Base-by-base conservation (phyloP, 768 basidiomycete genomes). In the Gloeopeniophorella convolvens region DNA sequence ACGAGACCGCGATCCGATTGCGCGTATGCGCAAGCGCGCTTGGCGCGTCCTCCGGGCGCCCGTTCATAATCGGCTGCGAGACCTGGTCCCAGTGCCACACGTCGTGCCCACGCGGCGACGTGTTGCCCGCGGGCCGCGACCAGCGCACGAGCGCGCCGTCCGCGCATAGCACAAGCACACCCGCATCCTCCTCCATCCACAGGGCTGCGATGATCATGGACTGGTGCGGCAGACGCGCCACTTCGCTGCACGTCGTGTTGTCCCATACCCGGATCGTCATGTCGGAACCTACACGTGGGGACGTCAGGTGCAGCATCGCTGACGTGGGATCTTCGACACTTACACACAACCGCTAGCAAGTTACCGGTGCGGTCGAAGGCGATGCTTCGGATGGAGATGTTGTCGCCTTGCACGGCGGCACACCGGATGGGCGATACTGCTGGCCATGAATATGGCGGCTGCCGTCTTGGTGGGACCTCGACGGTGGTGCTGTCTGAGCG, bases 261-360 rank as follows among this genome's bases (percentile, higher is more conserved):
- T 72, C 73, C 80, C 80, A 83, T 61, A 86, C 75, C 37, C 84
- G 80, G 31, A 58, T 48, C 20, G 80, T 77, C 27, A 68, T 70
- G 64, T 86, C 82, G 33, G 69, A 64, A 59, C 79, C 81, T 82
- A 51, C 10, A 47, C 24, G 26, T 21, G 36, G 42, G n/a, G n/a
- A n/a, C n/a, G n/a, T n/a, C n/a, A n/a, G n/a, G n/a, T n/a, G n/a
- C n/a, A n/a, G n/a, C n/a, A n/a, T n/a, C n/a, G n/a, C n/a, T n/a
- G n/a, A 26, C 16, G 26, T 16, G 15, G 33, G 18, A 16, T 23
- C 13, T 30, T 18, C 23, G 48, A 18, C 8, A 71, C 80, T 62
- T 56, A 78, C 83, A 84, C 55, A 68, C 70, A 46, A 83, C 62
- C 5, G 81, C 83, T 57, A 85, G 72, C 42, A 68, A 70, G 30